These are phyloP conservation scores for Zygnema cylindricum DNA, from an alignment of 139 green algal genomes.

Conservation along the genomic window DNA sequence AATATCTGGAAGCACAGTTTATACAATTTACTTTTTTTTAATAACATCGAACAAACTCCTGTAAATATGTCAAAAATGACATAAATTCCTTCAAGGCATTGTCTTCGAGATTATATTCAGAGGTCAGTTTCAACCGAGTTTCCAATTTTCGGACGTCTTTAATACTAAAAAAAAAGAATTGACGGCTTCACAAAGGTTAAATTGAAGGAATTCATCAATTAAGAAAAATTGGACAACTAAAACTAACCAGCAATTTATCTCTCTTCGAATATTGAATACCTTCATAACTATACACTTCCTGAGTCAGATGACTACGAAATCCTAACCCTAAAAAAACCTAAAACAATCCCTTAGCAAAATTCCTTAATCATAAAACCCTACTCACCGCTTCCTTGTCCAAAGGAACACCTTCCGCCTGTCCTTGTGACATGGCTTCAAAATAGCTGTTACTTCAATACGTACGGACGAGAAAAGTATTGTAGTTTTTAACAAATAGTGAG, in stretches of 20 bases:
- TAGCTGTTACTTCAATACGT: no score
- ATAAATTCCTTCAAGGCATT: no score
- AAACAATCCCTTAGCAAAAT: not conserved
- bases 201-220: not conserved
- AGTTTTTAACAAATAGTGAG: no score
- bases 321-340: not conserved
- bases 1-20: constrained; percentile 21
- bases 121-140: no score
- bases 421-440: not conserved
- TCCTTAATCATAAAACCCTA: no score
- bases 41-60: not conserved
- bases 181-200: not conserved
- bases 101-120: not conserved
- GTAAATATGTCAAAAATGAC: no score
- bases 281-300: not conserved
- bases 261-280: not conserved
- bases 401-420: not conserved
- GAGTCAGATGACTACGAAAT: not conserved
- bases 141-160: no score
- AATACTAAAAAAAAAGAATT: constrained; percentile 4
- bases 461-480: no score
- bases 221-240: not conserved
- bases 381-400: not conserved
- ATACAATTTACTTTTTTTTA: not conserved
- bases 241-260: not conserved